Evolutionary conservation across 1,284 basidiomycete genomes (phyloP), one percentile per base, ranked within the genome.

Genomic region (Irpex lacteus): DNA sequence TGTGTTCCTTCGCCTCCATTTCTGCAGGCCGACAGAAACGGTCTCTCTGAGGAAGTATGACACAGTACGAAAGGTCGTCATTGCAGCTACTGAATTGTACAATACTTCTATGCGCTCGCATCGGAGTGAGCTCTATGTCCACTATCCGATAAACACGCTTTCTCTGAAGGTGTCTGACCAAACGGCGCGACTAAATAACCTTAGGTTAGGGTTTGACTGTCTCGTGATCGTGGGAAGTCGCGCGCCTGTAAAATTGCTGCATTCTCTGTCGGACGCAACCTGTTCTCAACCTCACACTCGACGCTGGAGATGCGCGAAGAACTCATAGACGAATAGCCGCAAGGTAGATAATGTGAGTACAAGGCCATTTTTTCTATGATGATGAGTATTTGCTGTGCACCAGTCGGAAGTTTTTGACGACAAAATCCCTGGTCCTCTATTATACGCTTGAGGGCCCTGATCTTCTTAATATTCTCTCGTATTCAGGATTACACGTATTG

Each of bases 331-430:
- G 9, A 11, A 47, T 5, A 47, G 44, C 6, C 4, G 44, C 44
- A 13, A 47, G 44, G 44, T 47, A 26, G 26, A 26, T 26, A 26
- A 26, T 26, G 26, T 52, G 8, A 52, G 50, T 18, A 52, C 50
- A 36, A 47, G 49, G 61, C 58, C 11, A 21, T 62, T 8, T 61
- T 9, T 4, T 56, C 34, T 36, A 15, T 36, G 44, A 3, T 70
- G 73, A 74, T 74, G 73, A 74, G 56, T 59, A 65, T 71, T 62
- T 72, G 73, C 73, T 74, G 73, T 74, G 73, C 73, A 73, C 72
- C 72, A 73, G 72, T 72, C 70, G 70, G 70, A 73, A 44, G 40
- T 70, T 34, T 66, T 62, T 57, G 72, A 71, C 70, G 72, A 73
- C 66, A 70, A 65, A 59, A 55, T 66, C 69, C 72, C 72, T 65